Percentiles rank a stretch among this genome's conserved stretches.
Conservation (phyloP, 2,329 filamentous ascomycete species). For the Aplosporella prunicola region DNA sequence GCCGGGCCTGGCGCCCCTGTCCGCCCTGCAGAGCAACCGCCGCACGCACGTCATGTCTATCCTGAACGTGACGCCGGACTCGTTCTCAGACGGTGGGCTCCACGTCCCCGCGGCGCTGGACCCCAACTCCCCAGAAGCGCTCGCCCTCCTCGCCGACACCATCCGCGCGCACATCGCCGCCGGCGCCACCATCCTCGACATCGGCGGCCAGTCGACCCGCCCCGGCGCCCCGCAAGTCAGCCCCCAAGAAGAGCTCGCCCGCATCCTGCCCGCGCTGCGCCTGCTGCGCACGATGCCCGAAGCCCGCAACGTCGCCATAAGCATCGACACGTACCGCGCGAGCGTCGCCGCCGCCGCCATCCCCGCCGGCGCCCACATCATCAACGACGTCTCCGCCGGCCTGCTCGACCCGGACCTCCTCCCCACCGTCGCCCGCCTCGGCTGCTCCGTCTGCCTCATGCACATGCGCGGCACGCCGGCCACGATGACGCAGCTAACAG, state of each 20-base stretch:
- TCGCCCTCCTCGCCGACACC: slow-evolving; percentile 44
- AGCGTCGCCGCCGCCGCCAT: slow-evolving; percentile 69
- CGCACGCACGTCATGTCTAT: slow-evolving; percentile 83
- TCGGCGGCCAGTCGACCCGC: slow-evolving; percentile 88
- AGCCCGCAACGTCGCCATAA: slow-evolving; percentile 58
- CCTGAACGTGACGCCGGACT: slow-evolving; percentile 89
- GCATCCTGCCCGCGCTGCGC: slow-evolving; percentile 70
- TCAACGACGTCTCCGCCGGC: slow-evolving; percentile 91
- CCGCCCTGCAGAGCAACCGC: slow-evolving; percentile 17
- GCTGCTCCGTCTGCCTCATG: slow-evolving; percentile 68
- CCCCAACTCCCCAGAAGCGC: slow-evolving; percentile 27
- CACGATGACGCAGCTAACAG: slow-evolving; percentile 63
- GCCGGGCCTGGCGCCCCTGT: slow-evolving; percentile 23
- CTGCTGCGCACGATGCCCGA: slow-evolving; percentile 60
- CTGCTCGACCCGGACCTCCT: slow-evolving; percentile 74
- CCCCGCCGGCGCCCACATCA: slow-evolving; percentile 72
- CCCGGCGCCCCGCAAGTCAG: slow-evolving; percentile 62
- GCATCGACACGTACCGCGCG: slow-evolving; percentile 87
- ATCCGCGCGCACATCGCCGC: slow-evolving; percentile 53
- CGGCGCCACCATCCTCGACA: slow-evolving; percentile 78
- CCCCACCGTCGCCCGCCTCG: slow-evolving; percentile 62
- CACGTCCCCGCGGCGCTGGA: not conserved
- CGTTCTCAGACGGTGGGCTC: slow-evolving; percentile 84
- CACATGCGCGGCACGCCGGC: slow-evolving; percentile 84
- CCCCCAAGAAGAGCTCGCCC: slow-evolving; percentile 62